These are phyloP conservation scores for Caryopteris hybrid DNA, from an alignment of 305 asterid genomes.

Conservation along the genomic window DNA sequence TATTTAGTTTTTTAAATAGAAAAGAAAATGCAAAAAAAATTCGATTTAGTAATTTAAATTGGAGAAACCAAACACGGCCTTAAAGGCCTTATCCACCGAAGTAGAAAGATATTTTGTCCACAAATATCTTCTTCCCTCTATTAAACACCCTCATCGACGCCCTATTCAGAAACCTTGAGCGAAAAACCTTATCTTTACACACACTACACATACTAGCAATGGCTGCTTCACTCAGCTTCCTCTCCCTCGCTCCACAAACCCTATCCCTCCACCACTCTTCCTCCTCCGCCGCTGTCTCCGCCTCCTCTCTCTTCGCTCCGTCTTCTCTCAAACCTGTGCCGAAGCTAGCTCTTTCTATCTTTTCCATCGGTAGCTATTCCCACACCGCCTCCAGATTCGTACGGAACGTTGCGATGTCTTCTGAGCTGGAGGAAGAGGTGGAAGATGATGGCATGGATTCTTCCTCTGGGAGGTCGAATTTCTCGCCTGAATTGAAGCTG, in stretches of 20 bases:
- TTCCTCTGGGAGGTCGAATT: conserved; percentile 21
- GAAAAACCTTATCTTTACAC: conserved; percentile 23
- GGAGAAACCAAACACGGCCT: conserved; percentile 17
- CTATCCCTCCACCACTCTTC: conserved; percentile 23
- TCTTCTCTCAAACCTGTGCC: conserved; percentile 30
- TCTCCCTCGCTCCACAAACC: conserved; percentile 30
- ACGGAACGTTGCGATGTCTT: conserved; percentile 27
- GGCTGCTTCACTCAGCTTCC: conserved; percentile 34
- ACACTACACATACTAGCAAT: conserved; percentile 13
- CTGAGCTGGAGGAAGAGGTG: conserved; percentile 30
- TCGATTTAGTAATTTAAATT: neutral
- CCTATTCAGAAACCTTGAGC: neutral
- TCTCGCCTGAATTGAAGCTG: conserved; percentile 58
- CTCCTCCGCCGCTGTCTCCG: conserved; percentile 8
- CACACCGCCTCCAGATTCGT: conserved; percentile 22
- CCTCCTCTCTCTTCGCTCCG: conserved; percentile 20
- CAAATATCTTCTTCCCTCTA: neutral
- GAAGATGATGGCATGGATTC: conserved; percentile 28
- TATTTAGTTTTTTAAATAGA: too few relatives aligned
- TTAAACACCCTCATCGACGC: conserved; percentile 10
- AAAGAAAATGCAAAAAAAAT: neutral
- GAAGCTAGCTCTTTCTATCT: conserved; percentile 17
- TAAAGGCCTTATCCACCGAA: conserved; percentile 12
- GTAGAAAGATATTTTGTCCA: neutral
- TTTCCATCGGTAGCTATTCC: neutral